Percentiles rank a stretch among this genome's conserved stretches.
phyloP scores from a whole-genome alignment of 495 filamentous ascomycete genomes.

The Aspergillus sclerotioniger region DNA sequence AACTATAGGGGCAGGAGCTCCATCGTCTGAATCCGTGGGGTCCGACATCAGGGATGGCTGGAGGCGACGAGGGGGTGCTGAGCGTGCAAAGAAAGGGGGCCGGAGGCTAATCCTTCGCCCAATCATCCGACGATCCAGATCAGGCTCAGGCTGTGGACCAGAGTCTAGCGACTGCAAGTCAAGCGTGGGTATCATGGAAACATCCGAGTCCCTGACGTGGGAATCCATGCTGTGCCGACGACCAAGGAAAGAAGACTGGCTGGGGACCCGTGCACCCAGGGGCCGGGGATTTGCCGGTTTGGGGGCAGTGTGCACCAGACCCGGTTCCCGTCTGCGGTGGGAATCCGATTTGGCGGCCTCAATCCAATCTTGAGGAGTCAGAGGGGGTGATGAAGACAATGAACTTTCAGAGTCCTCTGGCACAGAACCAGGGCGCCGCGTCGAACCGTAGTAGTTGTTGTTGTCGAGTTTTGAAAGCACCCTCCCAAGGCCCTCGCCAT shows the following conservation, averaged over 20 bases:
- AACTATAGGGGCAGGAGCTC: slow-evolving; percentile 38
- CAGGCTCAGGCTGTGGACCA: slow-evolving; percentile 20
- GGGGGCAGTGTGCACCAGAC: slow-evolving; percentile 9
- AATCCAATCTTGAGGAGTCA: slow-evolving; percentile 46
- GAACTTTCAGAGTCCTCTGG: slow-evolving; percentile 4
- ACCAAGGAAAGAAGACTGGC: slow-evolving; percentile 26
- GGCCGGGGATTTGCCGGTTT: slow-evolving; percentile 17
- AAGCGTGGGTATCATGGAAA: slow-evolving; percentile 34
- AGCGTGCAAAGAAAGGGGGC: slow-evolving; percentile 37
- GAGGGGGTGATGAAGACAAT: slow-evolving; percentile 27
- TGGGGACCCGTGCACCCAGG: slow-evolving; percentile 21
- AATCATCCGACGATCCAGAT: slow-evolving; percentile 27
- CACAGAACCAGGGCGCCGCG: slow-evolving; percentile 8
- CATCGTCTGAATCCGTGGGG: slow-evolving; percentile 27
- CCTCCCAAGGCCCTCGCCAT: slow-evolving; percentile 19
- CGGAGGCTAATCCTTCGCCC: slow-evolving; percentile 32
- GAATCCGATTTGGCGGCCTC: slow-evolving; percentile 36
- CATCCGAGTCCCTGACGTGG: slow-evolving; percentile 23
- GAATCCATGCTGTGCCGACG: slow-evolving; percentile 34
- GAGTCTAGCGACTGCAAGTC: slow-evolving; percentile 24
- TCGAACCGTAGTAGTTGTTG: slow-evolving; percentile 21
- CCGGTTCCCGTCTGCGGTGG: slow-evolving; percentile 22
- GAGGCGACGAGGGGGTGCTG: slow-evolving; percentile 22
- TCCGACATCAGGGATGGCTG: slow-evolving; percentile 32
- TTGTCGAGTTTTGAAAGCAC: slow-evolving; percentile 26